Conservation (phyloP, 805 yeast genomes). For the Ogataea methylovora region DNA sequence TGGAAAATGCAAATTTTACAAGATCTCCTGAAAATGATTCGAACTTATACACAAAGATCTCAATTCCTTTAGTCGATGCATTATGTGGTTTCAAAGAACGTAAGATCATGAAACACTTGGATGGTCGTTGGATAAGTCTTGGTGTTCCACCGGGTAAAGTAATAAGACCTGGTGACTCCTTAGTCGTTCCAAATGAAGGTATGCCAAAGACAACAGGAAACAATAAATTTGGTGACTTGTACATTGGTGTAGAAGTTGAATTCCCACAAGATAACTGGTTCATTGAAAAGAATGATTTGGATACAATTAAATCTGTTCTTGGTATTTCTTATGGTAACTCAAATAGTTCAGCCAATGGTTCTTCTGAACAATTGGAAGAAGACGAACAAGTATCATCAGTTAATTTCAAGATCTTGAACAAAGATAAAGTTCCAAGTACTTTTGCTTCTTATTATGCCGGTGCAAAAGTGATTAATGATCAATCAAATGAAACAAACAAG, state of each 20-base stretch:
- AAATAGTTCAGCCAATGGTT: neutral
- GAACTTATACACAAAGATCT: conserved; percentile 47
- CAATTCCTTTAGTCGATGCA: conserved; percentile 69
- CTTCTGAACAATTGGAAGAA: conserved; percentile 9
- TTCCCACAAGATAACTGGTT: conserved; percentile 87
- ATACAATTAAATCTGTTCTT: conserved; percentile 44
- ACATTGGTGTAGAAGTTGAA: conserved; percentile 60
- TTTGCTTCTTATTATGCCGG: conserved; percentile 20
- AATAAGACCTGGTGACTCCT: conserved; percentile 63
- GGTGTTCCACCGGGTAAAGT: conserved; percentile 74
- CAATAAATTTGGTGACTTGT: conserved; percentile 53
- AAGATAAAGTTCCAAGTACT: conserved; percentile 17
- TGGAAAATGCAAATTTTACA: conserved; percentile 38
- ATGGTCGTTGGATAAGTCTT: conserved; percentile 64
- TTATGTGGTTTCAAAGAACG: conserved; percentile 71
- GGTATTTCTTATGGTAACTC: conserved; percentile 25
- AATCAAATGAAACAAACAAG: neutral
- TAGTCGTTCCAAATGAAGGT: conserved; percentile 67
- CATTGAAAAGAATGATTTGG: conserved; percentile 58
- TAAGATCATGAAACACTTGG: conserved; percentile 63
- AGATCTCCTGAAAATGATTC: conserved; percentile 26
- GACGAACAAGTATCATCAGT: conserved; percentile 17
- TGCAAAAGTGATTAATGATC: conserved; percentile 5
- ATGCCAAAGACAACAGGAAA: conserved; percentile 54
- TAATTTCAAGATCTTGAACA: conserved; percentile 13